Conservation (phyloP, 345 rosid genomes). For the Rhodamnia rubescens region DNA sequence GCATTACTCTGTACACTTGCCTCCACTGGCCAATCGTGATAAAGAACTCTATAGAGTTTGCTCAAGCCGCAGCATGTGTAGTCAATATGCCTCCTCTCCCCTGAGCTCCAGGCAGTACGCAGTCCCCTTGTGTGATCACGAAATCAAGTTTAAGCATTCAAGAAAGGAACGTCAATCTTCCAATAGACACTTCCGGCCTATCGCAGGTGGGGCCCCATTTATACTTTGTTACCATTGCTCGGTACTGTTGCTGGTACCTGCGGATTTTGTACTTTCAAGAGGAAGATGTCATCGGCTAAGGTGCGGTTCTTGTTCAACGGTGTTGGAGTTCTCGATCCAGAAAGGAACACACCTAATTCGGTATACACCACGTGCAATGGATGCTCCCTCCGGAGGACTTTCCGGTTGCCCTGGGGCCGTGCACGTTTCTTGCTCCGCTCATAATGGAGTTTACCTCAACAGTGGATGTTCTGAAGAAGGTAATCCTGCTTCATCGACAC, state of each 20-base stretch:
- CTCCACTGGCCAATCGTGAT: slow-evolving; percentile 1
- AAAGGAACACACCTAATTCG: slow-evolving; percentile 46
- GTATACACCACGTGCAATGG: neutral
- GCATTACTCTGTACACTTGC: neutral
- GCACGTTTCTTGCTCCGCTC: slow-evolving; percentile 22
- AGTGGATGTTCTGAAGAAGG: slow-evolving; percentile 19
- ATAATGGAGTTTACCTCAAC: slow-evolving; percentile 12
- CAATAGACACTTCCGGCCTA: slow-evolving; percentile 58
- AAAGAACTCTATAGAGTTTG: slow-evolving; percentile 9
- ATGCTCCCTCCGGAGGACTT: neutral
- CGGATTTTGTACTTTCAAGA: slow-evolving; percentile 59
- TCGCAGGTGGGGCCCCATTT: slow-evolving; percentile 83
- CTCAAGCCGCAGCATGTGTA: neutral
- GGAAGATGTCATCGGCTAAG: slow-evolving; percentile 53
- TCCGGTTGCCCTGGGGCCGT: neutral
- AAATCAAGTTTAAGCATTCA: slow-evolving; percentile 25
- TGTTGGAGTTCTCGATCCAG: slow-evolving; percentile 58
- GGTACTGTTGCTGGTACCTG: slow-evolving; percentile 52
- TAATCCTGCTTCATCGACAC: slow-evolving; percentile 11
- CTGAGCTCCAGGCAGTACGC: slow-evolving; percentile 45
- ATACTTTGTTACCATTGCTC: slow-evolving; percentile 51
- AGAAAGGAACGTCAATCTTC: slow-evolving; percentile 35
- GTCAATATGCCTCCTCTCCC: slow-evolving; percentile 25
- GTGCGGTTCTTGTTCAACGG: slow-evolving; percentile 61
- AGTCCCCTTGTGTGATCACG: slow-evolving; percentile 18